Conservation (phyloP, 202 grass and related monocot species). For the Panicum virgatum region DNA sequence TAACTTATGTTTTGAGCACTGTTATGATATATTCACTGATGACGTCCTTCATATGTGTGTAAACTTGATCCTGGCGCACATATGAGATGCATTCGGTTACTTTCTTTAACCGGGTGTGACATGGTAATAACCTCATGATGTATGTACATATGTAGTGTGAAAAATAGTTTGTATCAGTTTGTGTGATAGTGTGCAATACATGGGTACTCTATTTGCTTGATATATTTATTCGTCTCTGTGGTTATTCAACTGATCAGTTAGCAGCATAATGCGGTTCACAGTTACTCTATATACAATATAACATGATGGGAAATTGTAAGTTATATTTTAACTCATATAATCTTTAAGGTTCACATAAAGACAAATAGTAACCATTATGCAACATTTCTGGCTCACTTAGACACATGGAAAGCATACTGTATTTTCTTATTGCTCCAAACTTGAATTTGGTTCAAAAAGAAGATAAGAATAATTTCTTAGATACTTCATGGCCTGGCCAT, state of each 20-base stretch:
- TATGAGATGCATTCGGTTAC: too few species aligned
- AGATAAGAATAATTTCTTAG: too few species aligned
- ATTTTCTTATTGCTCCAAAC: too few species aligned
- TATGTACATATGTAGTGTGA: conserved; percentile 39
- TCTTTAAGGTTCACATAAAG: neutral
- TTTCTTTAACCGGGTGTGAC: too few species aligned
- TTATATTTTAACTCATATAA: conserved; percentile 4
- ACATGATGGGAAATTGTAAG: neutral
- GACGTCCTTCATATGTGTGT: too few species aligned
- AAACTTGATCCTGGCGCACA: too few species aligned
- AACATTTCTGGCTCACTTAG: neutral
- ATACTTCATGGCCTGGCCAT: too few species aligned
- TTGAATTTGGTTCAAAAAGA: too few species aligned
- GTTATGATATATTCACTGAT: too few species aligned
- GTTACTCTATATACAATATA: neutral
- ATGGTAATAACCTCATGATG: too few species aligned
- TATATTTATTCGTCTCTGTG: neutral
- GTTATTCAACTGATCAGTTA: neutral
- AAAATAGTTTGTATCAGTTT: conserved; percentile 38
- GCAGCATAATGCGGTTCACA: neutral
- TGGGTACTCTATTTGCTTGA: neutral
- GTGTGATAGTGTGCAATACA: conserved; percentile 19
- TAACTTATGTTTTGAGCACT: too few species aligned
- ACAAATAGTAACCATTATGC: neutral
- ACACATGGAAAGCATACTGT: neutral